Base-by-base conservation (phyloP, 1,284 basidiomycete species). In the Trichosporon faecale region DNA sequence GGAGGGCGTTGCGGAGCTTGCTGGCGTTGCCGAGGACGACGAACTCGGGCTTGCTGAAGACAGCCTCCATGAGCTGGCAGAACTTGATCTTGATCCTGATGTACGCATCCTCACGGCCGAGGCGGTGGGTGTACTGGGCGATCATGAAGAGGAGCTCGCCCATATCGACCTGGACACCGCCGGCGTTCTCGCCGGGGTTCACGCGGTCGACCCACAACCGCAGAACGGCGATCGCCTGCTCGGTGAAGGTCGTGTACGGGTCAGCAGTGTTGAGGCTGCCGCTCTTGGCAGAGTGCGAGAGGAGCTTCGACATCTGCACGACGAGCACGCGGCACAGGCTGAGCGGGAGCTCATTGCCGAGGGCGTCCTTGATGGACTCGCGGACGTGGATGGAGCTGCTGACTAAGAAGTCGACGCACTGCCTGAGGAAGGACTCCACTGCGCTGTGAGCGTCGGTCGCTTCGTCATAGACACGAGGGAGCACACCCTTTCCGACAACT, bases 291-390 rank as follows among this genome's bases (percentile, higher is more conserved):
- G 78, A 77, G 61, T 77, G 76, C 9, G 75, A 73, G 14, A 81
- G 71, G 18, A 80, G 67, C 91, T 88, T 88, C 66, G 91, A 89
- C 68, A 95, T 85, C 72, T 91, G 88, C 72, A 86, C 88, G 68
- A 94, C 85, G 27, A 95, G 83, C 70, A 86, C 86, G 18, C 87
- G 85, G 74, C 91, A 91, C 55, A 93, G 82, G 57, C 87, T 86
- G 23, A 89, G 89, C 72, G 89, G 90, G 31, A 94, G 84, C 77
- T 95, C 93, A 8, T 86, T 85, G 3, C 93, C 92, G 8, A 95
- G 82, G 0, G 93, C 92, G 71, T 93, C 92, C 77, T 89, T 88
- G 3, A 91, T 90, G 5, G 89, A 86, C 76, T 94, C 91, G 18
- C 92, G 88, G 33, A 91, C 88, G 65, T 88, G 86, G 2, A 89